phyloP scores from a whole-genome alignment of 345 rosid genomes.

The Capsella bursapastoris region DNA sequence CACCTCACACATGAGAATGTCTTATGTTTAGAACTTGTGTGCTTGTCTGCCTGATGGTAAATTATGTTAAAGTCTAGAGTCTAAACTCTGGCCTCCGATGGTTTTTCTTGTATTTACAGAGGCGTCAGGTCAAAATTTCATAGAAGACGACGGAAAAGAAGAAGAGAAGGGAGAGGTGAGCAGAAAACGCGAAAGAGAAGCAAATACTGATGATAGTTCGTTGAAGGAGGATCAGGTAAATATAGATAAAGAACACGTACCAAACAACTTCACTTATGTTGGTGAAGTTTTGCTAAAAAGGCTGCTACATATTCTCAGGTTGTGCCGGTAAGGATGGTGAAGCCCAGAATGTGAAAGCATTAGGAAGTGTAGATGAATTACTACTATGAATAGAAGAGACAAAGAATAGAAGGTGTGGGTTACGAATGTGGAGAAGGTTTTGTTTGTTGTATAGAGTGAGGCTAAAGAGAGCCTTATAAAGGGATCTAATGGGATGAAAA shows the following conservation, averaged over 20 bases:
- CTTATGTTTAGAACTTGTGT: slow-evolving; percentile 6
- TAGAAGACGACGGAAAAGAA: slow-evolving; percentile 48
- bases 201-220: slow-evolving; percentile 32
- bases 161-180: slow-evolving; percentile 37
- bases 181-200: slow-evolving; percentile 40
- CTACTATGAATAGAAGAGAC: slow-evolving; percentile 32
- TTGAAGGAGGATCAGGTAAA: slow-evolving; percentile 45
- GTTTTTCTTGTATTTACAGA: slow-evolving; percentile 50
- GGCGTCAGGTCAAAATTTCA: slow-evolving; percentile 80
- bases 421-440: slow-evolving; percentile 12
- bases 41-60: not conserved
- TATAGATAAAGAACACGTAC: slow-evolving; percentile 7
- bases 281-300: slow-evolving; percentile 26
- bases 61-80: not conserved
- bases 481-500: slow-evolving; percentile 15
- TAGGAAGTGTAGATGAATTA: slow-evolving; percentile 37
- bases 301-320: slow-evolving; percentile 39
- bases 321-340: slow-evolving; percentile 36
- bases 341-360: slow-evolving; percentile 34
- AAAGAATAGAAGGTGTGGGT: slow-evolving; percentile 3
- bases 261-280: slow-evolving; percentile 1
- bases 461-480: slow-evolving; percentile 39
- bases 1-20: slow-evolving; percentile 16
- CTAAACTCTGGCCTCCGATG: slow-evolving; percentile 19
- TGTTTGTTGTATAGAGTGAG: slow-evolving; percentile 36